A percentile compares a stretch with the other conserved stretches of the same genome.
These are phyloP conservation scores for Solanum neorickii DNA, from an alignment of 257 asterid species.

Conservation along the genomic window DNA sequence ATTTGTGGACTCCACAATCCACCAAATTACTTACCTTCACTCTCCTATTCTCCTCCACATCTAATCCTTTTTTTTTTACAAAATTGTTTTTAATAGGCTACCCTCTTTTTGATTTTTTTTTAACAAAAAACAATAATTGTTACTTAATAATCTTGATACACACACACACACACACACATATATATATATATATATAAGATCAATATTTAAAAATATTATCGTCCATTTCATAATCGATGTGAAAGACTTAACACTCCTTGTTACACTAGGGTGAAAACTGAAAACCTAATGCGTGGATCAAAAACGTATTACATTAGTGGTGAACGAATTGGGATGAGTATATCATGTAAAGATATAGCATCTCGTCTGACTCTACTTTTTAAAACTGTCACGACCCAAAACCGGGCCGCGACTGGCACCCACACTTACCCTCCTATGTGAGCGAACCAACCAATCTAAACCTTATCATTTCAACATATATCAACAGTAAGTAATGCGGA, in stretches of 20 bases:
- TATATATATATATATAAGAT: no score
- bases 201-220: no score
- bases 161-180: no score
- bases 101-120: neutral
- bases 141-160: neutral
- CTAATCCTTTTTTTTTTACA: neutral
- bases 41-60: neutral
- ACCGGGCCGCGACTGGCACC: no score
- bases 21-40: neutral
- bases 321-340: neutral
- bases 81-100: neutral
- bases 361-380: neutral
- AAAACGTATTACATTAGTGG: neutral
- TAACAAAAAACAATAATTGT: neutral
- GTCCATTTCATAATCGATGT: neutral
- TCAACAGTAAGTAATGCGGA: no score
- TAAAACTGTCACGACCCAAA: no score
- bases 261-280: neutral
- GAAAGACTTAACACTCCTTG: neutral
- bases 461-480: no score
- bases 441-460: no score
- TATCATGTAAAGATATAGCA: neutral
- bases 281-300: neutral
- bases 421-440: no score
- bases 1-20: slow-evolving; percentile 12